A percentile compares a stretch with the other conserved stretches of the same genome.
These are phyloP conservation scores for Globisporangium polare DNA, from an alignment of 352 stramenopile genomes.

Conservation along the genomic window DNA sequence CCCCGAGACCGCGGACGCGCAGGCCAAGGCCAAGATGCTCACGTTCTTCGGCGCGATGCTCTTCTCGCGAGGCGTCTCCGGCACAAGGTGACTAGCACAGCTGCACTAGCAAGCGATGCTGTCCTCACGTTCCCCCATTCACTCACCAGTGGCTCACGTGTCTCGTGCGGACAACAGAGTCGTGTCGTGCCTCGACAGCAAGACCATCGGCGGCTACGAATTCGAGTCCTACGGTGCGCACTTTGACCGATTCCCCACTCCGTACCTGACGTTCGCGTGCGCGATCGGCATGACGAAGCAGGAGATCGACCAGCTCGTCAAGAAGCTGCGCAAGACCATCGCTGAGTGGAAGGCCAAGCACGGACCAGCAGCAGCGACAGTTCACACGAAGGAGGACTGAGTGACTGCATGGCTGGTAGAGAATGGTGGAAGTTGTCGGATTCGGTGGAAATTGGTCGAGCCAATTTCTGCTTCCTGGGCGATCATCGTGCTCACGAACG, in stretches of 20 bases:
- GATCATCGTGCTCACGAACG: conserved; percentile 11
- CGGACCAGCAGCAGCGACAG: neutral
- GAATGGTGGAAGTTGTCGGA: neutral
- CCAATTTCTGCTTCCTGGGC: neutral
- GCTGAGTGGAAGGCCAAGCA: conserved; percentile 73
- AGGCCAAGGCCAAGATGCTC: conserved; percentile 36
- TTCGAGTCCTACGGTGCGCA: conserved; percentile 95
- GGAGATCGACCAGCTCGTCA: conserved; percentile 93
- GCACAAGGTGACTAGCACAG: conserved; percentile 63
- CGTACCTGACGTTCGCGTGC: conserved; percentile 97
- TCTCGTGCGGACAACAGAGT: conserved; percentile 43
- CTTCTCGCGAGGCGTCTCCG: conserved; percentile 95
- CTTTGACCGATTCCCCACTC: conserved; percentile 73
- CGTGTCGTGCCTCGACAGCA: conserved; percentile 79
- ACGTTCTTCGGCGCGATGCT: conserved; percentile 98
- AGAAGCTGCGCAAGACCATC: conserved; percentile 91
- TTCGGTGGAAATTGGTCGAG: conserved; percentile 3
- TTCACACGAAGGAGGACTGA: conserved; percentile 6
- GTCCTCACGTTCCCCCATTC: neutral
- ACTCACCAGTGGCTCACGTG: neutral
- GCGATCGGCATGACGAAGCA: conserved; percentile 90
- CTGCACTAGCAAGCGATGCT: neutral
- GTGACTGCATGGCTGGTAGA: neutral
- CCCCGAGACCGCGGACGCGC: conserved; percentile 16
- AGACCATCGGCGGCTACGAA: conserved; percentile 85